Conservation (phyloP, 805 yeast genomes). For the Isabelozyma gotoi region DNA sequence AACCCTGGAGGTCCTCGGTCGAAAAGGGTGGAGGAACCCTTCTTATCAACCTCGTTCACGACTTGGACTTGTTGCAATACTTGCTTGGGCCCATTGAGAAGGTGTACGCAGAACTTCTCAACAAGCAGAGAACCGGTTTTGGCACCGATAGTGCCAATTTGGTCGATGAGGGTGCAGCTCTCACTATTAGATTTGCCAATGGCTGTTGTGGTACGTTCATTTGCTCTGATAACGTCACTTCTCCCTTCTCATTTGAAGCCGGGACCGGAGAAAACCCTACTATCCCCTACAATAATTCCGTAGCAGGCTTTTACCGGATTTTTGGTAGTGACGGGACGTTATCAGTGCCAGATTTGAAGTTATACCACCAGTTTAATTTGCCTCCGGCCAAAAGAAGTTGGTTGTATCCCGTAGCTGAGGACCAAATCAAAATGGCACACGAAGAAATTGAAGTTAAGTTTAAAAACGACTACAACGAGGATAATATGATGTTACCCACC, state of each 20-base stretch:
- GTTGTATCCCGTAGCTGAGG: conserved; percentile 24
- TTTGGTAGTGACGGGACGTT: conserved; percentile 41
- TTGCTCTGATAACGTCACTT: conserved; percentile 40
- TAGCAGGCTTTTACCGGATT: conserved; percentile 37
- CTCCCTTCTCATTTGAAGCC: conserved; percentile 41
- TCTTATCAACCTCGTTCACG: conserved; percentile 41
- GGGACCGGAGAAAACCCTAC: conserved; percentile 47
- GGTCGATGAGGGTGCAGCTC: conserved; percentile 44
- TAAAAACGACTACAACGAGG: conserved; percentile 5
- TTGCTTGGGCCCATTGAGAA: conserved; percentile 38
- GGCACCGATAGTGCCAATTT: conserved; percentile 13
- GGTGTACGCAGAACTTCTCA: conserved; percentile 38
- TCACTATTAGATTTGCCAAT: conserved; percentile 34
- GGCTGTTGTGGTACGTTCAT: conserved; percentile 43
- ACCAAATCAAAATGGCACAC: conserved; percentile 16
- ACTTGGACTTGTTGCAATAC: conserved; percentile 40
- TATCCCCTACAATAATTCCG: conserved; percentile 27
- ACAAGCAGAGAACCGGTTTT: conserved; percentile 25
- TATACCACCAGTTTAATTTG: conserved; percentile 29
- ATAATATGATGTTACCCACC: conserved; percentile 16
- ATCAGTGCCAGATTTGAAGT: conserved; percentile 39
- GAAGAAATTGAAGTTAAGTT: conserved; percentile 6
- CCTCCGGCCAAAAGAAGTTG: conserved; percentile 21
- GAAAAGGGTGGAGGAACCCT: conserved; percentile 40
- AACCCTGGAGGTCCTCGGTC: conserved; percentile 38